Percentiles rank a stretch among this genome's conserved stretches.
Conservation (phyloP, 2,329 filamentous ascomycete species). For the Scolecobasidium constrictum region DNA sequence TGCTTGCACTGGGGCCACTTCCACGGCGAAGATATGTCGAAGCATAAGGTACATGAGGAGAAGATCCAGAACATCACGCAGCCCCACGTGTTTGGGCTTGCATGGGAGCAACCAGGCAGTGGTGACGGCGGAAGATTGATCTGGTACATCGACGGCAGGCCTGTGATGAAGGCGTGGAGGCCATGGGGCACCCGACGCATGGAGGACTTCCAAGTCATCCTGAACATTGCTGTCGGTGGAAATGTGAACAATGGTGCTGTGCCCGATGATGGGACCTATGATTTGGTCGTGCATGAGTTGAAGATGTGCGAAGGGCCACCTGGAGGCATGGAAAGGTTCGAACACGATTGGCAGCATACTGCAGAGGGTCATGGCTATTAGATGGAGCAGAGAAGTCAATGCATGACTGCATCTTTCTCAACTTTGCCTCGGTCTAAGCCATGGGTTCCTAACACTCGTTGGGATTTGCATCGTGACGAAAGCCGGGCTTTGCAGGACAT, state of each 20-base stretch:
- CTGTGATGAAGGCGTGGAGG: constrained; percentile 46
- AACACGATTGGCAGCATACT: constrained; percentile 36
- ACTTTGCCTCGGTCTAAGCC: no score
- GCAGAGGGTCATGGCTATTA: constrained; percentile 11
- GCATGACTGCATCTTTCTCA: no score
- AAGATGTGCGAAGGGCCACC: constrained; percentile 42
- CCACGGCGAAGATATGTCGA: constrained; percentile 42
- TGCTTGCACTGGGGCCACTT: constrained; percentile 51
- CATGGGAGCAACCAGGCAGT: constrained; percentile 40
- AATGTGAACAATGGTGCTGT: constrained; percentile 44
- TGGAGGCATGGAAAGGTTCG: constrained; percentile 46
- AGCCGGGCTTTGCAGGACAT: no score
- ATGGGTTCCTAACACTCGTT: no score
- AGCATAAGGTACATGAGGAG: constrained; percentile 46
- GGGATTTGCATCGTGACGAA: no score
- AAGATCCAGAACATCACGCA: constrained; percentile 36
- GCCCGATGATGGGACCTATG: constrained; percentile 44
- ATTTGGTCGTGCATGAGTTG: constrained; percentile 43
- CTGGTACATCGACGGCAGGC: constrained; percentile 48
- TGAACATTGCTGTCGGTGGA: constrained; percentile 53
- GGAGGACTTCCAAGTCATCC: constrained; percentile 44
- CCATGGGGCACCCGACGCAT: constrained; percentile 43
- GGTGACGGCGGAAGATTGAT: constrained; percentile 37
- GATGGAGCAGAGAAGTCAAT: no score
- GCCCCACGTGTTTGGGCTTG: constrained; percentile 44